phyloP scores from a whole-genome alignment of 2,329 filamentous ascomycete genomes.

The Exophiala bonariae region DNA sequence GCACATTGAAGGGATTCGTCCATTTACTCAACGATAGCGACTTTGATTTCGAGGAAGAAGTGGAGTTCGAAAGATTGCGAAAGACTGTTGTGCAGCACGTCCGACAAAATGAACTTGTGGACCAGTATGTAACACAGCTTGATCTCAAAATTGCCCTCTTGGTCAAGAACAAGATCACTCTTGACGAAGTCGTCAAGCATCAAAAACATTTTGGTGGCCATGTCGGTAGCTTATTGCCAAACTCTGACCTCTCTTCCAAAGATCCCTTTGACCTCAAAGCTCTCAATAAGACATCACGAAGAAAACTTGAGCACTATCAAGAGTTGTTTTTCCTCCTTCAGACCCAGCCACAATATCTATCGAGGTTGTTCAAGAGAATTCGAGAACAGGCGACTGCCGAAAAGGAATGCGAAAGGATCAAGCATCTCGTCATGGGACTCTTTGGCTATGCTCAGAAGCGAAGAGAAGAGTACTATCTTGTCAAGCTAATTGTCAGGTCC shows the following conservation, averaged over 20 bases:
- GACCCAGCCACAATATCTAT: conserved; percentile 92
- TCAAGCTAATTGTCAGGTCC: conserved; percentile 82
- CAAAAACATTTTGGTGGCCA: conserved; percentile 95
- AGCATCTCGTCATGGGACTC: conserved; percentile 91
- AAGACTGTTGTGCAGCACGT: conserved; percentile 98
- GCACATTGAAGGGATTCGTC: conserved; percentile 96
- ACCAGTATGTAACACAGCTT: conserved; percentile 96
- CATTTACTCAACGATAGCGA: conserved; percentile 97
- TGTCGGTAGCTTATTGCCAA: conserved; percentile 79
- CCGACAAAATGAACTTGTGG: conserved; percentile 91
- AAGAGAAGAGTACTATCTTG: conserved; percentile 91
- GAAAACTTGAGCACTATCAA: conserved; percentile 95
- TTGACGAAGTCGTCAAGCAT: conserved; percentile 96
- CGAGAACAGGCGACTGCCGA: conserved; percentile 82
- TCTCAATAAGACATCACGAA: conserved; percentile 91
- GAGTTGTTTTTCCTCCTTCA: conserved; percentile 97
- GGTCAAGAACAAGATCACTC: conserved; percentile 98
- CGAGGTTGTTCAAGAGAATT: conserved; percentile 79
- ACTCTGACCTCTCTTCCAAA: conserved; percentile 81
- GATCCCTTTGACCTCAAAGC: conserved; percentile 97
- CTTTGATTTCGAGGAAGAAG: conserved; percentile 98
- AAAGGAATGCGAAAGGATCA: conserved; percentile 88
- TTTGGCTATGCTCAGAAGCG: conserved; percentile 98
- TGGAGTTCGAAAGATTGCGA: conserved; percentile 91
- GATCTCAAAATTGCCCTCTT: conserved; percentile 98